phyloP scores from a whole-genome alignment of 2,329 filamentous ascomycete species.

The Parafenestella ontariensis region DNA sequence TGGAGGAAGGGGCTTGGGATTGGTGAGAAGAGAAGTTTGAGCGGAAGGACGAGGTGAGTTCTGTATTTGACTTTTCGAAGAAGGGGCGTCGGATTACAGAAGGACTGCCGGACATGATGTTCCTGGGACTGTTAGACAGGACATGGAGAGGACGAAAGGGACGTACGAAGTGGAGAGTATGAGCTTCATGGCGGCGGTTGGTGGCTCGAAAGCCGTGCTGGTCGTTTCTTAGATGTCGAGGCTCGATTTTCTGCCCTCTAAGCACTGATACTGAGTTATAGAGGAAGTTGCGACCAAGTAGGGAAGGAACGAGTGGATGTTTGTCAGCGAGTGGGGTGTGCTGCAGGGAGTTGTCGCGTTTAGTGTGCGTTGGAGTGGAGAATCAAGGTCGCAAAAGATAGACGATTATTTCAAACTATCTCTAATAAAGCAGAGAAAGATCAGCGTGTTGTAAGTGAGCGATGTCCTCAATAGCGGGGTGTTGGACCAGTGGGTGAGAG shows the following conservation, averaged over 20 bases:
- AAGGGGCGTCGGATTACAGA: constrained; percentile 82
- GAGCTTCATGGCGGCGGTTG: constrained; percentile 70
- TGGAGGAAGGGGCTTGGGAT: constrained; percentile 54
- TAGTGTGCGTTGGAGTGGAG: not conserved
- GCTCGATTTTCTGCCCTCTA: not conserved
- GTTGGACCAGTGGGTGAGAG: constrained; percentile 6
- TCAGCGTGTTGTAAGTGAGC: not conserved
- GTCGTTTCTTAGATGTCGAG: not conserved
- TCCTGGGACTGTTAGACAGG: constrained; percentile 68
- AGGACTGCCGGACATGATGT: constrained; percentile 84
- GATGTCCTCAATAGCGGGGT: constrained; percentile 6
- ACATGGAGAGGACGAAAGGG: not conserved
- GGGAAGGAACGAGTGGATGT: constrained; percentile 10
- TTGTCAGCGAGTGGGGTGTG: constrained; percentile 29
- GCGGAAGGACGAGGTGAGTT: constrained; percentile 86
- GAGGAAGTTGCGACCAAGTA: not conserved
- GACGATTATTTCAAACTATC: not conserved
- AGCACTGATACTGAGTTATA: not conserved
- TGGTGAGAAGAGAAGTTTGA: constrained; percentile 81
- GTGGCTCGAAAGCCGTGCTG: not conserved
- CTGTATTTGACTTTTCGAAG: constrained; percentile 86
- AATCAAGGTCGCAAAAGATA: not conserved
- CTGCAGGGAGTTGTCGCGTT: constrained; percentile 4
- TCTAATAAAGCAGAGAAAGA: not conserved
- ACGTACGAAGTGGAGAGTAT: constrained; percentile 85